Percentiles rank a stretch among this genome's conserved stretches.
These are phyloP conservation scores for Aquilaria yunnanensis DNA, from an alignment of 345 rosid genomes.

Conservation along the genomic window DNA sequence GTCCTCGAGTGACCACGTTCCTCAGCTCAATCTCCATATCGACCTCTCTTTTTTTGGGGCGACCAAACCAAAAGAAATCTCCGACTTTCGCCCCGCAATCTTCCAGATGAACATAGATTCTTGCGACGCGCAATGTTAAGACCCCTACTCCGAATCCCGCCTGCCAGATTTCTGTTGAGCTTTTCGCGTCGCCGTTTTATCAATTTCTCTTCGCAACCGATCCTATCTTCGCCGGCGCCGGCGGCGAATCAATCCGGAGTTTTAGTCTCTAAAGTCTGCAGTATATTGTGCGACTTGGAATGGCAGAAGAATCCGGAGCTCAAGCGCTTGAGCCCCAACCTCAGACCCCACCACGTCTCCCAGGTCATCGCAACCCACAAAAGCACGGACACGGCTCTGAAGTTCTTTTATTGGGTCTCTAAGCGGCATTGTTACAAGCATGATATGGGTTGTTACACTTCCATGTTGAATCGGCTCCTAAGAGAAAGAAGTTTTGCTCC, in stretches of 20 bases:
- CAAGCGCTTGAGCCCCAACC: constrained; percentile 19
- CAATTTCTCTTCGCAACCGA: constrained; percentile 9
- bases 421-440: constrained; percentile 44
- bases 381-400: constrained; percentile 24
- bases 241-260: constrained; percentile 9
- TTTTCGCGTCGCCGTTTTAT: background rate
- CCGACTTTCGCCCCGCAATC: background rate
- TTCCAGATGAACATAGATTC: background rate
- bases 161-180: constrained; percentile 3
- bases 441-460: constrained; percentile 32
- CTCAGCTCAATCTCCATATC: background rate
- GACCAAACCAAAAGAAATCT: background rate
- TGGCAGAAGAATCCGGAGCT: constrained; percentile 46
- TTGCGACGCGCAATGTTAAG: constrained; percentile 4
- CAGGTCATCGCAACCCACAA: constrained; percentile 34
- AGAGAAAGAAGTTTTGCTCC: constrained; percentile 29
- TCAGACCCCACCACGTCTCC: constrained; percentile 41
- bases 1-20: constrained; percentile 14
- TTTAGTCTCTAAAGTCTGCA: constrained; percentile 28
- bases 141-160: background rate
- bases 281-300: constrained; percentile 24
- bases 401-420: constrained; percentile 49
- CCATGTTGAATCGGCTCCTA: constrained; percentile 50
- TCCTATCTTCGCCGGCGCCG: background rate
- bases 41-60: no score